These are phyloP conservation scores for Cicer pinnatifidum DNA, from an alignment of 306 rosid genomes.

Conservation along the genomic window DNA sequence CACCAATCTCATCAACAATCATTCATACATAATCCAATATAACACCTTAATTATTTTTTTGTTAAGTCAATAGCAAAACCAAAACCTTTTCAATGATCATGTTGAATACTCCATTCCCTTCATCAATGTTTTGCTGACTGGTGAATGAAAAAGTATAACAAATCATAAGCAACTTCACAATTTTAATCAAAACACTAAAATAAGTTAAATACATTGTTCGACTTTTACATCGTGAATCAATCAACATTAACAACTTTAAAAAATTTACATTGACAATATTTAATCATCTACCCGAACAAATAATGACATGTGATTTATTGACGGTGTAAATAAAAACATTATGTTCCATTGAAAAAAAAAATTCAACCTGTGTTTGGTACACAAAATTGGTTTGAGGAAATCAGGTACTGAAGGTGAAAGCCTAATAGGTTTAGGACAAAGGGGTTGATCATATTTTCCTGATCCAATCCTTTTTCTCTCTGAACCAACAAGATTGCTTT, in stretches of 20 bases:
- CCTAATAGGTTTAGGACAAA: constrained; percentile 79
- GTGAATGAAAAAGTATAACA: constrained; percentile 13
- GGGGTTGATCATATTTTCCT: constrained; percentile 55
- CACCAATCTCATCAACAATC: constrained; percentile 21
- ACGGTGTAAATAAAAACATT: background rate
- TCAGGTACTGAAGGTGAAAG: constrained; percentile 62
- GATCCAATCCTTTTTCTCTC: constrained; percentile 50
- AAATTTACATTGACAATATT: no score
- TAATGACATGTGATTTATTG: no score
- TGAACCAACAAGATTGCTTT: constrained; percentile 57
- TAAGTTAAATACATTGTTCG: background rate
- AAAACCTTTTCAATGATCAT: constrained; percentile 71
- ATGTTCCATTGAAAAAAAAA: constrained; percentile 4
- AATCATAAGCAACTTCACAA: constrained; percentile 9
- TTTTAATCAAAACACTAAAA: background rate
- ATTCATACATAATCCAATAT: background rate
- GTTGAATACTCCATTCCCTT: constrained; percentile 57
- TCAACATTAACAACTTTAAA: no score
- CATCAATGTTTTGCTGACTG: constrained; percentile 57
- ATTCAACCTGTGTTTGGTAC: constrained; percentile 64
- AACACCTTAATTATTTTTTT: background rate
- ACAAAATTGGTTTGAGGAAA: constrained; percentile 67
- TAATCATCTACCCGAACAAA: no score
- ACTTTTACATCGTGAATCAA: background rate
- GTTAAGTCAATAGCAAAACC: constrained; percentile 15